Base-by-base conservation (phyloP, 2,329 filamentous ascomycete species). In the Nothophoma quercina region DNA sequence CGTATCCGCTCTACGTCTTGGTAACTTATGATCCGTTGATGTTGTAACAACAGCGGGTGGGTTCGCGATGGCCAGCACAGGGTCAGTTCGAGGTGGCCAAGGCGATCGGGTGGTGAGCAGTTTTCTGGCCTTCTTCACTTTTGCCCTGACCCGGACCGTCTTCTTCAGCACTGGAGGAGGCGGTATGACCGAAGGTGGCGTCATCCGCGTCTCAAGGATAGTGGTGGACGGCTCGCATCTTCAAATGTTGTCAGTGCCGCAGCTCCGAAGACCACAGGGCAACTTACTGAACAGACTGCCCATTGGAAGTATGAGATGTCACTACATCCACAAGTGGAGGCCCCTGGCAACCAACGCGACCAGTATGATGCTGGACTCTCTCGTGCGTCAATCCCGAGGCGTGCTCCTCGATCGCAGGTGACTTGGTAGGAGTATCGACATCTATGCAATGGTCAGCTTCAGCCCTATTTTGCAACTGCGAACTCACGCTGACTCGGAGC, bases 101-200 rank as follows among this genome's bases (percentile, higher is more conserved):
- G 38, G 38, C 9, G 8, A 13, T 21, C 23, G 10, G 10, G 38
- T n/a, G 9, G 34, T 12, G 2, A 47, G 9, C 12, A 0, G n/a
- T 15, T 28, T 53, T 7, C 23, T 53, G 19, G 21, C 32, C 6
- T 36, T 46, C 30, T 18, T 46, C 6, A 9, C 42, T 18, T 38
- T 46, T 6, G 12, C 18, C 5, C 22, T 16, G 18, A 2, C 35
- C 5, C 30, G n/a, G n/a, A n/a, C n/a, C 15, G 19, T 28, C 34
- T 22, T 39, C 13, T 34, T 51, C n/a, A 16, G 4, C 6, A 6
- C 7, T 8, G 33, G 34, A 7, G 13, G 2, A 16, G 13, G 2
- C 12, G 18, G 21, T 12, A 7, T 13, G n/a, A 2, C 23, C 18
- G 32, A 5, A 3, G 36, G 32, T 25, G 5, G 9, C 1, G 3